These are phyloP conservation scores for Rhizopus delemar DNA, from an alignment of 371 early-diverging fungal genomes.

Conservation along the genomic window DNA sequence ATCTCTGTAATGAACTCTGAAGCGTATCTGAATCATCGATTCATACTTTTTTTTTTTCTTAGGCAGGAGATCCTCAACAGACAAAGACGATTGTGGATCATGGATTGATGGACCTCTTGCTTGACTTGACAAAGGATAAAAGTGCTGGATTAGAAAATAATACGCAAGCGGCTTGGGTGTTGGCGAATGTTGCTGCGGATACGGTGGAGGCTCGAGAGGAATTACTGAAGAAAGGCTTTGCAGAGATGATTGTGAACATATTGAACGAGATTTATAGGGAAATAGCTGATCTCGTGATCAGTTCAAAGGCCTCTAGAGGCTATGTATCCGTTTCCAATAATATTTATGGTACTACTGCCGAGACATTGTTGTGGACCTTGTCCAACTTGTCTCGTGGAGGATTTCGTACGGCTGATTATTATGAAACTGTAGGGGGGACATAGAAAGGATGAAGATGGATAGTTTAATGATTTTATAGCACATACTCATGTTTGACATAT, in stretches of 20 bases:
- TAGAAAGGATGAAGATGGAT: not conserved
- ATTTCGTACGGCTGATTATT: constrained; percentile 40
- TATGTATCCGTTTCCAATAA: constrained; percentile 15
- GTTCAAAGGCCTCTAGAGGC: not conserved
- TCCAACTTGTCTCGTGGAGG: constrained; percentile 55
- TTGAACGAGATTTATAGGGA: constrained; percentile 16
- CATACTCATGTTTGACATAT: constrained; percentile 50
- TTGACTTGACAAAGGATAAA: constrained; percentile 21
- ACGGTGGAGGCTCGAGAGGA: constrained; percentile 37
- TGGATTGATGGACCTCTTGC: constrained; percentile 45
- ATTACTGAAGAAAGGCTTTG: constrained; percentile 27
- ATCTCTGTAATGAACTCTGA: constrained; percentile 44
- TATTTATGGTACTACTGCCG: constrained; percentile 31
- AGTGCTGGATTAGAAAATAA: constrained; percentile 24
- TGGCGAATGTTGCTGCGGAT: constrained; percentile 52
- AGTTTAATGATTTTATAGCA: constrained; percentile 35
- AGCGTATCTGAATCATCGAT: too few relatives aligned
- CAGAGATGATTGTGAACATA: constrained; percentile 18
- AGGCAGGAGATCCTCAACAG: constrained; percentile 59
- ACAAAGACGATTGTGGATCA: constrained; percentile 47
- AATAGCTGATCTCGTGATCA: constrained; percentile 14
- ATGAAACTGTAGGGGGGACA: constrained; percentile 23
- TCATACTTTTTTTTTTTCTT: not conserved
- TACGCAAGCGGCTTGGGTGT: constrained; percentile 54
- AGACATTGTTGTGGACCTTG: constrained; percentile 44